Percentiles rank a stretch among this genome's conserved stretches.
Conservation (phyloP, 495 filamentous ascomycete species). For the Penicillium dipodomyicola region DNA sequence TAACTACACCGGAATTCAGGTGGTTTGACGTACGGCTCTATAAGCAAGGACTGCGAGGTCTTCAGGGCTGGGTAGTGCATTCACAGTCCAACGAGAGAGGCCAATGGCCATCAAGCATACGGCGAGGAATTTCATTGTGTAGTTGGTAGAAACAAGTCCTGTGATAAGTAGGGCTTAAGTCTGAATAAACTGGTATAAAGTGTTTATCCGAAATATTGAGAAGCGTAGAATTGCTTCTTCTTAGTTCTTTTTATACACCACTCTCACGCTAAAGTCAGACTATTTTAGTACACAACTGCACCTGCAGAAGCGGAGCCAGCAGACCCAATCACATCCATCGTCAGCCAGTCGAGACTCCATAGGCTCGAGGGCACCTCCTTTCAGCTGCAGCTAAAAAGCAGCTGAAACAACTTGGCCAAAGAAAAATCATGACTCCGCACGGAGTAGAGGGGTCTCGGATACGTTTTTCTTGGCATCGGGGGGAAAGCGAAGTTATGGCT, state of each 20-base stretch:
- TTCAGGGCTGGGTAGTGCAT: constrained; percentile 10
- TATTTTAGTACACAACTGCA: constrained; percentile 1
- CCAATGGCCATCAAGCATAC: constrained; percentile 4
- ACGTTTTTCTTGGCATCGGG: constrained; percentile 12
- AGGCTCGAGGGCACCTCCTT: not conserved
- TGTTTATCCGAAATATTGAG: not conserved
- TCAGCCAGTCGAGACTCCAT: constrained; percentile 2
- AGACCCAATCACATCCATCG: constrained; percentile 2
- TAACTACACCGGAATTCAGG: not conserved
- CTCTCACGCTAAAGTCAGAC: not conserved
- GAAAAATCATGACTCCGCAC: not conserved
- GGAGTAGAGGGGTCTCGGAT: constrained; percentile 11
- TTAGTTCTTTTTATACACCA: constrained; percentile 5
- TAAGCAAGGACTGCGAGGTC: constrained; percentile 18
- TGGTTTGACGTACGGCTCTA: constrained; percentile 19
- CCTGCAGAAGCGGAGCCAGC: constrained; percentile 2
- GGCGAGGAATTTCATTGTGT: constrained; percentile 6
- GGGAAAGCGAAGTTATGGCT: not conserved
- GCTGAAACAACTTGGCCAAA: not conserved
- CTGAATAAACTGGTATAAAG: not conserved
- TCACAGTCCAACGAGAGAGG: constrained; percentile 2
- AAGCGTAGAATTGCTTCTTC: constrained; percentile 1
- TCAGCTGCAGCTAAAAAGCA: not conserved
- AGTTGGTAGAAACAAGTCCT: not conserved
- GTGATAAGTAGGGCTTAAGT: too few species aligned